These are phyloP conservation scores for Penicillium crustosum DNA, from an alignment of 2,329 filamentous ascomycete species.

Conservation along the genomic window DNA sequence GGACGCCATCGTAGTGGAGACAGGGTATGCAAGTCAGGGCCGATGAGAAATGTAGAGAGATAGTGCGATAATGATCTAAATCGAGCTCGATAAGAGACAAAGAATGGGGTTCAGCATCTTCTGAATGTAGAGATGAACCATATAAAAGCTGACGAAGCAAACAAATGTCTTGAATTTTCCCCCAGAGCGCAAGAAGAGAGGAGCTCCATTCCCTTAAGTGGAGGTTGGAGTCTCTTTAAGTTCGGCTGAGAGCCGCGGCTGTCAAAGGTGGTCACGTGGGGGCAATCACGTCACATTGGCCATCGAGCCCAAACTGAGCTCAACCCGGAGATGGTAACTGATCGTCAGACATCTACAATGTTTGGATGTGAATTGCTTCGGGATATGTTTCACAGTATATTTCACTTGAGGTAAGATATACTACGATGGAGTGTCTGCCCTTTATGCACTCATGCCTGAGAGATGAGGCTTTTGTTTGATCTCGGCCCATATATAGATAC, in stretches of 20 bases:
- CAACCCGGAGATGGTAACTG: not conserved
- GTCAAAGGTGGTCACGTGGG: constrained; percentile 4
- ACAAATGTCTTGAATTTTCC: not conserved
- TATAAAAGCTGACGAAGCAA: not conserved
- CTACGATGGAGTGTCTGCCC: not conserved
- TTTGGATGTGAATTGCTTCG: not conserved
- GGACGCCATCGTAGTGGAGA: constrained; percentile 35
- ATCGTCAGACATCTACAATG: not conserved
- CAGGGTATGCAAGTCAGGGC: not conserved
- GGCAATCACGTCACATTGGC: constrained; percentile 9
- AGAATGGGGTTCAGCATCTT: constrained; percentile 8
- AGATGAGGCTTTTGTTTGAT: not conserved
- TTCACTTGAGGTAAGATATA: not conserved
- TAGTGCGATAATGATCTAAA: constrained; percentile 1
- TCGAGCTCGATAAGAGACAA: not conserved
- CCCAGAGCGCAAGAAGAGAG: not conserved
- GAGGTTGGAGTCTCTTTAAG: constrained; percentile 9
- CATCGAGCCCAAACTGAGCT: not conserved
- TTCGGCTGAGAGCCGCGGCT: constrained; percentile 26
- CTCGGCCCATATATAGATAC: not conserved
- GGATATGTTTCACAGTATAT: not conserved
- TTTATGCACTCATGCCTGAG: not conserved
- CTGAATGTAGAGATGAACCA: not conserved
- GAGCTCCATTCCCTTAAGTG: not conserved
- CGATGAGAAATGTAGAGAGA: not conserved